Evolutionary conservation across 148 eudicot genomes (phyloP), one percentile per base, ranked within the genome.

Genomic region (Camellia granthamiana): DNA sequence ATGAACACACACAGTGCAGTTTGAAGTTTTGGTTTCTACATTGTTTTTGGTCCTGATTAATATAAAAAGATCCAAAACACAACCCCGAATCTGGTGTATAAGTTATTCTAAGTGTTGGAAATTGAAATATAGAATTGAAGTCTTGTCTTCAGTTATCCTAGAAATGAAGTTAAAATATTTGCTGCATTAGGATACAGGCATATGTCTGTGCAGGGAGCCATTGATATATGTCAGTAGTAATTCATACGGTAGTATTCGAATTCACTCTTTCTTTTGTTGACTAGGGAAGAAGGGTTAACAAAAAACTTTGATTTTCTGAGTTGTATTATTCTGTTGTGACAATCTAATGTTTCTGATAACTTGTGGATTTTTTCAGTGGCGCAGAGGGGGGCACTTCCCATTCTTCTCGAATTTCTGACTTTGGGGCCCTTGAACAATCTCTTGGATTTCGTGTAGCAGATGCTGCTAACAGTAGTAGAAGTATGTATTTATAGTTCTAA

Each of bases 341-440:
- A 59, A 47, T 69, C 47, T 10, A 18, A 44, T 67, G 69, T 66
- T 75, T 71, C 54, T 71, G 19, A 60, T 54, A 46, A 73, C 41
- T 76, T 66, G 58, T 81, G 69, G 38, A 72, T 86, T 82, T 75
- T 86, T 82, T 75, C 94, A 94, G 97, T 80, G 90, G 90, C 83
- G 71, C 89, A 65, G 94, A 89, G 83, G 90, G 84, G 69, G 87
- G 72, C 62, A 76, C 80, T 69, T 69, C 79, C 10, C 84, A 83
- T 75, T 79, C 91, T 82, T 86, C 92, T 72, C 87, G 84, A 70
- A 77, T 77, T 72, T 74, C 94, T 73, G 90, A 91, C 56, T 85
- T 84, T 68, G 90, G 91, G 54, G 79, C 83, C n/a, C 82, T 86
- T 71, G 98, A 94, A 81, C 97, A 94, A 79, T 89, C 93, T 80